Evolutionary conservation across 1,284 basidiomycete species (phyloP).

Genomic region (Bjerkandera adusta): DNA sequence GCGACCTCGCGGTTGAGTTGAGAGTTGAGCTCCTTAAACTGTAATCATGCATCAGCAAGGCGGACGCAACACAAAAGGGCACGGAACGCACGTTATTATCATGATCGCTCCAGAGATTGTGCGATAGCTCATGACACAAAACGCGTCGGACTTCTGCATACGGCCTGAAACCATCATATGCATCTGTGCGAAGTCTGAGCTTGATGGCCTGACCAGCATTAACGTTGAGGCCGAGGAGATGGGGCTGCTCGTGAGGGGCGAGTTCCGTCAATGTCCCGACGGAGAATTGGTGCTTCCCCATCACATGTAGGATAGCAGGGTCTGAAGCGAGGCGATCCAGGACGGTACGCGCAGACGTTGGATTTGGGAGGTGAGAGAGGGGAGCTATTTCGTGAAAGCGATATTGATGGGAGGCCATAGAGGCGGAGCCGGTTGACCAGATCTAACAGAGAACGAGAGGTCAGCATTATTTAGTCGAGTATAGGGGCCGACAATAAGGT

Average conservation of each 20-base stretch:
- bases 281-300: slow-evolving; percentile 63
- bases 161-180: slow-evolving; percentile 65
- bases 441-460: no score
- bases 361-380: slow-evolving; percentile 61
- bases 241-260: slow-evolving; percentile 71
- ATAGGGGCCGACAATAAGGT: no score
- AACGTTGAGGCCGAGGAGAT: slow-evolving; percentile 69
- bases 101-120: slow-evolving; percentile 72
- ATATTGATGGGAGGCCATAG: slow-evolving; percentile 39
- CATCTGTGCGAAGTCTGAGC: slow-evolving; percentile 64
- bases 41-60: neutral
- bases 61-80: neutral
- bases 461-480: neutral
- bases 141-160: slow-evolving; percentile 67
- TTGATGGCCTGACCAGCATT: slow-evolving; percentile 63
- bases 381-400: slow-evolving; percentile 64
- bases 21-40: slow-evolving; percentile 79
- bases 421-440: slow-evolving; percentile 49
- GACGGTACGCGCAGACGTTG: slow-evolving; percentile 49
- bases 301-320: slow-evolving; percentile 64
- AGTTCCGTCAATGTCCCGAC: slow-evolving; percentile 71
- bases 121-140: slow-evolving; percentile 74
- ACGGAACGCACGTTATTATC: slow-evolving; percentile 60
- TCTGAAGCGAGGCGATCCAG: slow-evolving; percentile 62
- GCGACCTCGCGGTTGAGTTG: slow-evolving; percentile 69